phyloP scores from a whole-genome alignment of 306 rosid genomes.

The Amphicarpaea edgeworthii region DNA sequence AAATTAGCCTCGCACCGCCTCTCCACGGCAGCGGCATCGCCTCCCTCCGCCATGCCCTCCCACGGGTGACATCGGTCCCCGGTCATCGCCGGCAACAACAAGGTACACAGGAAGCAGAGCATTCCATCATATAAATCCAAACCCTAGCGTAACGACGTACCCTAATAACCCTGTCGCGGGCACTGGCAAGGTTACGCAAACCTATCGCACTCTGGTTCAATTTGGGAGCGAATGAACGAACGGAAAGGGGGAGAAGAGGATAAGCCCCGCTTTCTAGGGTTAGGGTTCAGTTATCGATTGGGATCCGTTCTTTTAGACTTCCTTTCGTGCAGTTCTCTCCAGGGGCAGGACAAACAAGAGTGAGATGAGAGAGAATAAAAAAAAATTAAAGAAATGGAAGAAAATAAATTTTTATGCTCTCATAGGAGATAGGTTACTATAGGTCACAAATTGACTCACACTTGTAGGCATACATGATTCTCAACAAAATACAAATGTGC shows the following conservation, averaged over 20 bases:
- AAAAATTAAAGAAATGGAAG: conserved; percentile 43
- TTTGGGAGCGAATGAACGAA: conserved; percentile 38
- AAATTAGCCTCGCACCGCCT: conserved; percentile 49
- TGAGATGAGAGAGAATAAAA: conserved; percentile 6
- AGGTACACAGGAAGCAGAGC: conserved; percentile 45
- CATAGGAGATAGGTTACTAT: conserved; percentile 39
- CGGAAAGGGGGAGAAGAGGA: conserved; percentile 43
- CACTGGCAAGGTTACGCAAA: conserved; percentile 13
- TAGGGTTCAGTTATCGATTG: conserved; percentile 77
- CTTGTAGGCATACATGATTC: conserved; percentile 41
- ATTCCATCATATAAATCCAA: conserved; percentile 72
- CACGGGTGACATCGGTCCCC: conserved; percentile 77
- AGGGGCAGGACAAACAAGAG: conserved; percentile 31
- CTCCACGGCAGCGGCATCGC: conserved; percentile 60
- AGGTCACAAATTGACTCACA: neutral
- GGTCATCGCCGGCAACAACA: conserved; percentile 81
- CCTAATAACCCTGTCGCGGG: conserved; percentile 29
- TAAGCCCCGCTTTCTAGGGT: conserved; percentile 71
- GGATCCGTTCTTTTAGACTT: conserved; percentile 71
- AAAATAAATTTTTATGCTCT: conserved; percentile 65
- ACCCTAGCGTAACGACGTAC: conserved; percentile 43
- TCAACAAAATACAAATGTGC: conserved; percentile 20
- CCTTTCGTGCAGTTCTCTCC: conserved; percentile 60
- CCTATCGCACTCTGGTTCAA: conserved; percentile 45
- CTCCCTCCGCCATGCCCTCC: conserved; percentile 62